Conservation (phyloP, 371 early-diverging fungal species). For the Choanephora cucurbitarum region DNA sequence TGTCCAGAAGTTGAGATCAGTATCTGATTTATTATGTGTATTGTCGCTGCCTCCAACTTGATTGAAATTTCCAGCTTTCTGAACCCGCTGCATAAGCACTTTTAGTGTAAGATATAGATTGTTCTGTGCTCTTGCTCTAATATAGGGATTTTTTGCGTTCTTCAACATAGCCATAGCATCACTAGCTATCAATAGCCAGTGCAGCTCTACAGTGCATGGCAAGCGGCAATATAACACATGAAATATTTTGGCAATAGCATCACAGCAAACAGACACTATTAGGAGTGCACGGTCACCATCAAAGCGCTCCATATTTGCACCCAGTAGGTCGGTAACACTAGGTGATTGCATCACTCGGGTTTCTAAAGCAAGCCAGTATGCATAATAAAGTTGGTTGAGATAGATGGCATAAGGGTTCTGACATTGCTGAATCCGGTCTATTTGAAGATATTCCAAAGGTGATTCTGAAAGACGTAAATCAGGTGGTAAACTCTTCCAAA, state of each 20-base stretch:
- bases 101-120: slow-evolving; percentile 24
- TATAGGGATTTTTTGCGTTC: slow-evolving; percentile 25
- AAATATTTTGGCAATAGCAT: slow-evolving; percentile 40
- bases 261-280: slow-evolving; percentile 43
- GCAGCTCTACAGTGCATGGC: slow-evolving; percentile 41
- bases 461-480: slow-evolving; percentile 32
- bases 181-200: slow-evolving; percentile 39
- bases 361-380: slow-evolving; percentile 35
- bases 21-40: background rate
- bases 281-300: slow-evolving; percentile 42
- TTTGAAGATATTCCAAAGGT: slow-evolving; percentile 36
- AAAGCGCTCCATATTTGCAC: slow-evolving; percentile 29
- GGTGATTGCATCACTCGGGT: slow-evolving; percentile 41
- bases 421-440: slow-evolving; percentile 37
- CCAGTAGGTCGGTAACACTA: slow-evolving; percentile 19
- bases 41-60: background rate
- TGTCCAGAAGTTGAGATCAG: slow-evolving; percentile 8
- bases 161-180: slow-evolving; percentile 34
- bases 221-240: slow-evolving; percentile 26
- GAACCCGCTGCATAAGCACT: slow-evolving; percentile 21
- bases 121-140: slow-evolving; percentile 33
- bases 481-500: slow-evolving; percentile 37
- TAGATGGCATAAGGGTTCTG: slow-evolving; percentile 30
- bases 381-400: slow-evolving; percentile 35
- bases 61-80: background rate